These are phyloP conservation scores for Flaveria brownii DNA, from an alignment of 129 eudicot genomes.

Conservation along the genomic window DNA sequence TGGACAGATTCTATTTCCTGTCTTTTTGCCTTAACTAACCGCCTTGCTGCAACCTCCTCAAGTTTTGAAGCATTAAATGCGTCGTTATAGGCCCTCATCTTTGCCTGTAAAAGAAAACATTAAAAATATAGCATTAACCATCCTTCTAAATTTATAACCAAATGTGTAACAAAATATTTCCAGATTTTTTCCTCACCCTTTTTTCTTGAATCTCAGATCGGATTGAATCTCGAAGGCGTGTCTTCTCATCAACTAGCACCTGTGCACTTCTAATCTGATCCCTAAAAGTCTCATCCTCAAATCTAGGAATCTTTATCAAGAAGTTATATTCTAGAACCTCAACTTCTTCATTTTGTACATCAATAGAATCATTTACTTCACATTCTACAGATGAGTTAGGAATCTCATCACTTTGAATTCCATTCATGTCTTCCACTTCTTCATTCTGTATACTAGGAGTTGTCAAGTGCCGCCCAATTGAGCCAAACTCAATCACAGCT, in stretches of 20 bases:
- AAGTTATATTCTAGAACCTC: conserved; percentile 55
- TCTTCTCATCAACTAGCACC: conserved; percentile 61
- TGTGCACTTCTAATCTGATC: conserved; percentile 63
- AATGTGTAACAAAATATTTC: background rate
- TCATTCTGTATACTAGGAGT: conserved; percentile 18
- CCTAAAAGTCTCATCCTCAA: conserved; percentile 59
- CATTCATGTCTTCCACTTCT: conserved; percentile 34
- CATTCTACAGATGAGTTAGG: conserved; percentile 37
- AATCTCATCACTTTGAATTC: conserved; percentile 30
- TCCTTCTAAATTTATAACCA: background rate
- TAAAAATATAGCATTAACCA: conserved; percentile 17
- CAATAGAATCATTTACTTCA: conserved; percentile 37
- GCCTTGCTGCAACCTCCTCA: conserved; percentile 51
- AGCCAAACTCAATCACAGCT: conserved; percentile 42
- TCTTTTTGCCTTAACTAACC: conserved; percentile 52
- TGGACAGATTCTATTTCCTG: conserved; percentile 64
- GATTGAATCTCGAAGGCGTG: conserved; percentile 57
- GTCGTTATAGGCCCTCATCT: conserved; percentile 30
- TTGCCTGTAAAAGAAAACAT: conserved; percentile 44
- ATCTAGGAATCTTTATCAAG: conserved; percentile 68
- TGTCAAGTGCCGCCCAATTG: conserved; percentile 39
- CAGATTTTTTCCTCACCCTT: conserved; percentile 44
- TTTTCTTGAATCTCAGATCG: conserved; percentile 40
- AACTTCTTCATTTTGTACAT: conserved; percentile 37
- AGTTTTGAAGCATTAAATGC: conserved; percentile 46